phyloP scores from a whole-genome alignment of 176 grass and related monocot genomes.

The Aegilops umbellulata region DNA sequence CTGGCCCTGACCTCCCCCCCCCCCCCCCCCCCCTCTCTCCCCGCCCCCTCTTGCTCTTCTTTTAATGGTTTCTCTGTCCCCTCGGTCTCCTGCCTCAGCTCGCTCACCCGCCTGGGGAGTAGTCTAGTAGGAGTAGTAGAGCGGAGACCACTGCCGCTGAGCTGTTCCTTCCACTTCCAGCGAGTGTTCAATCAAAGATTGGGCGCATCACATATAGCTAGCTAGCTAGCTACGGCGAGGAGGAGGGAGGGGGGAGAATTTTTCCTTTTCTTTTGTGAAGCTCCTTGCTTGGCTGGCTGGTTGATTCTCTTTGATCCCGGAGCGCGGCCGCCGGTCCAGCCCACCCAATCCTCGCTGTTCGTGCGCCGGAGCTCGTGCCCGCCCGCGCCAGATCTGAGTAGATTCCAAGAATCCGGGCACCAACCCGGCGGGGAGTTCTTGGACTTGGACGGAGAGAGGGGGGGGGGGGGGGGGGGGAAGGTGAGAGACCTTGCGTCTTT shows the following conservation, averaged over 20 bases:
- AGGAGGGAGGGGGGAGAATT: neutral
- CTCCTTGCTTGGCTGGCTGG: conserved; percentile 7
- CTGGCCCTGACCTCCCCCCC: conserved; percentile 38
- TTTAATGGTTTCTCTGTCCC: conserved; percentile 56
- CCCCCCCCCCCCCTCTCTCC: neutral
- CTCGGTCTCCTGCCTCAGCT: conserved; percentile 31
- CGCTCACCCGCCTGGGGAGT: conserved; percentile 38
- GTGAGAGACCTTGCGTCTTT: conserved; percentile 19
- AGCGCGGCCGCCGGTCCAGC: conserved; percentile 21
- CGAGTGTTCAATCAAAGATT: conserved; percentile 12
- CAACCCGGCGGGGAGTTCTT: conserved; percentile 29
- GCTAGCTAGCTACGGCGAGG: conserved; percentile 7
- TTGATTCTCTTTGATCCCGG: conserved; percentile 41
- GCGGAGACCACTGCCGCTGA: conserved; percentile 18
- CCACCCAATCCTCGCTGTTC: conserved; percentile 40
- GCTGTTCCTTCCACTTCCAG: conserved; percentile 24
- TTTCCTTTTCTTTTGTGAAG: conserved; percentile 7
- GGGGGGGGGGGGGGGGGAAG: neutral
- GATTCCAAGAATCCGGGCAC: conserved; percentile 53
- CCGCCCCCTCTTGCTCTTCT: conserved; percentile 10
- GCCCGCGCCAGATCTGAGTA: conserved; percentile 60
- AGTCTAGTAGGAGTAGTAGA: neutral
- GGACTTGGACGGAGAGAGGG: neutral
- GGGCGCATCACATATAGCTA: neutral
- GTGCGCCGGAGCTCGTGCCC: conserved; percentile 24